Conservation (phyloP, 2,329 filamentous ascomycete species). For the Claviceps pusilla region DNA sequence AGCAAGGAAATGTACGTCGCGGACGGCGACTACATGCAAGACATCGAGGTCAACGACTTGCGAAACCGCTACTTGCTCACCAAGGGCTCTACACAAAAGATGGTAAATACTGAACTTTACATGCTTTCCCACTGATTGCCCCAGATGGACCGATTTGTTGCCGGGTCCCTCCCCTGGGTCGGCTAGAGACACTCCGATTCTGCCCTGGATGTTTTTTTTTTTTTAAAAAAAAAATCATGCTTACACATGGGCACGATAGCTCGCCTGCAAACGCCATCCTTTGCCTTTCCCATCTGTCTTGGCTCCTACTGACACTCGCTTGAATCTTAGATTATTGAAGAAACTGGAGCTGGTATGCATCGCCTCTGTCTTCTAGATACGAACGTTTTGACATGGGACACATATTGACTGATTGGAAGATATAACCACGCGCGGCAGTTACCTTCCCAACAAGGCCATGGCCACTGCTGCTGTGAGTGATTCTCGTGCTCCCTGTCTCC, state of each 20-base stretch:
- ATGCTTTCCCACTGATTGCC: slow-evolving; percentile 21
- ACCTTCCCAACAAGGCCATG: slow-evolving; percentile 96
- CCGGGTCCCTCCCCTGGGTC: slow-evolving; percentile 5
- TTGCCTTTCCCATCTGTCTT: slow-evolving; percentile 50
- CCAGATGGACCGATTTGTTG: slow-evolving; percentile 20
- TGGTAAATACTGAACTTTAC: slow-evolving; percentile 65
- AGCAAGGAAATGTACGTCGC: slow-evolving; percentile 68
- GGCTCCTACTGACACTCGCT: slow-evolving; percentile 87
- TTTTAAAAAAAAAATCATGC: slow-evolving; percentile 32
- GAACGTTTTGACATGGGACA: slow-evolving; percentile 16
- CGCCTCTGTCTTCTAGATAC: slow-evolving; percentile 15
- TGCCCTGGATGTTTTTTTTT: slow-evolving; percentile 23
- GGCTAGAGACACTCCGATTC: background rate
- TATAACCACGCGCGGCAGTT: slow-evolving; percentile 94
- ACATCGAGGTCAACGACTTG: slow-evolving; percentile 97
- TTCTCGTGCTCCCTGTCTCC: background rate
- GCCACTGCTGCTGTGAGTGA: slow-evolving; percentile 71
- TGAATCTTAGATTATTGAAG: slow-evolving; percentile 95
- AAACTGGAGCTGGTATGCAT: slow-evolving; percentile 98
- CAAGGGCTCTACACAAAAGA: slow-evolving; percentile 94
- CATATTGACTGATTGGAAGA: slow-evolving; percentile 52
- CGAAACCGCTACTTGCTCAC: slow-evolving; percentile 94
- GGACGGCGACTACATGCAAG: slow-evolving; percentile 95
- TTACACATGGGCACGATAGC: slow-evolving; percentile 60
- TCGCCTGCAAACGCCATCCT: slow-evolving; percentile 33